Evolutionary conservation across 2,329 filamentous ascomycete species (phyloP), one percentile per base, ranked within the genome.

Genomic region (Stagonosporopsis vannaccii): DNA sequence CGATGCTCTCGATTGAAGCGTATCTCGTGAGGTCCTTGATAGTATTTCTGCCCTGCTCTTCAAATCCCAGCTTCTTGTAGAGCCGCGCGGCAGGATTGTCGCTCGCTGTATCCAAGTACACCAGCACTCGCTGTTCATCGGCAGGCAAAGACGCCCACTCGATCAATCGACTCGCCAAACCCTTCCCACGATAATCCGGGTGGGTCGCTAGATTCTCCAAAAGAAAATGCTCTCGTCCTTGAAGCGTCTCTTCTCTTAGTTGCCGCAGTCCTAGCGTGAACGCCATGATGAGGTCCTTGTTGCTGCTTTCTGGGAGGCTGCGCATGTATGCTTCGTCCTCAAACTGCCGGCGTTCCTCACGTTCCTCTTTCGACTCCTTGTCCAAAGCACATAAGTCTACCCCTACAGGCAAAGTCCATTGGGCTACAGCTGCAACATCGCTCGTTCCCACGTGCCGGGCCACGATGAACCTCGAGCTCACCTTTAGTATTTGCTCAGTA

Each of bases 121-220:
- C 56, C 7, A 63, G 15, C n/a, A 52, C 25, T n/a, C 41, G 26
- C 33, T 61, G 25, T 11, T 57, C 15, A 36, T 72, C 65, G 11
- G 70, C 71, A 25, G 53, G 19, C 0, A 26, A 32, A 19, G 67
- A 56, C 1, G 58, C 40, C 40, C 60, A 62, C 13, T 59, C 22
- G 4, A 73, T 54, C 3, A 73, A 47, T 23, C 39, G 51, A 12
- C 62, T 62, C 1, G 70, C 70, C 12, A 73, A 53, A 0, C 69
- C 67, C 30, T 57, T 44, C 8, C 67, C 51, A 3, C 70, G 68
- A 54, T 71, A 50, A 1, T 63, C 49, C 8, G 63, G 69, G 45
- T 69, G 61, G 2, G 70, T 73, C 1, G 66, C 70, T 12, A 73
- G 28, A 17, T 73, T 72, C 23, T 71, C 68, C 5, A 73, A 45